These are phyloP conservation scores for Sonneratia alba DNA, from an alignment of 345 rosid species.

Conservation along the genomic window DNA sequence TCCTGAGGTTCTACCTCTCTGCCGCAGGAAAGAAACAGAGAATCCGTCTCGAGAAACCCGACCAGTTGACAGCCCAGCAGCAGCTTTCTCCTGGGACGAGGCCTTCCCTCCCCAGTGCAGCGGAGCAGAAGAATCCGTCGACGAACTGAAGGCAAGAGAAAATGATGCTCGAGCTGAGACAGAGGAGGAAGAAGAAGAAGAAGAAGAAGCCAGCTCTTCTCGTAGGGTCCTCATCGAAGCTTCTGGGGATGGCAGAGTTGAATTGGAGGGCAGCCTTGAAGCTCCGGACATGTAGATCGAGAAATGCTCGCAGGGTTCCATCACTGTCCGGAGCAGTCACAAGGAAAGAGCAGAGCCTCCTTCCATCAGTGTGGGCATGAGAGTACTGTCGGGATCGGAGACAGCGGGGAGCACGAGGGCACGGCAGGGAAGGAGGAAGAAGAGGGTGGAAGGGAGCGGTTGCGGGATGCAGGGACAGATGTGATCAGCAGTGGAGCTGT, in stretches of 20 bases:
- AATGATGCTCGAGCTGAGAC: no score
- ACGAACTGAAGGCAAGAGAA: slow-evolving; percentile 35
- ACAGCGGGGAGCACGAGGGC: slow-evolving; percentile 1
- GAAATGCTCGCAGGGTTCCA: no score
- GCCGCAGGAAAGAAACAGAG: no score
- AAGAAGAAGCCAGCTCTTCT: no score
- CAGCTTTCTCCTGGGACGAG: slow-evolving; percentile 39
- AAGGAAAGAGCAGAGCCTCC: slow-evolving; percentile 29
- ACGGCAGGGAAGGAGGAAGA: slow-evolving; percentile 12
- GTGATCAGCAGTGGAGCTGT: slow-evolving; percentile 2
- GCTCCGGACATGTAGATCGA: no score
- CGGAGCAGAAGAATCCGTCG: slow-evolving; percentile 40
- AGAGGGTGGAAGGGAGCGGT: slow-evolving; percentile 7
- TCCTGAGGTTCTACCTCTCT: no score
- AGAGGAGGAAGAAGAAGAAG: no score
- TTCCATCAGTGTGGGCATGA: slow-evolving; percentile 26
- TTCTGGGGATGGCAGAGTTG: no score
- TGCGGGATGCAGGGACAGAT: slow-evolving; percentile 19
- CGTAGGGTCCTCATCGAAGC: no score
- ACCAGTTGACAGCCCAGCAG: slow-evolving; percentile 32
- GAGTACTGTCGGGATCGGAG: slow-evolving; percentile 8
- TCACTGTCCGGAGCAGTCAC: no score
- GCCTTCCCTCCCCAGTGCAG: slow-evolving; percentile 48
- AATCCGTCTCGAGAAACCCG: slow-evolving; percentile 37
- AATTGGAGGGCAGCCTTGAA: no score